Evolutionary conservation across 345 rosid species (phyloP), one percentile per base, ranked within the genome.

Genomic region (Salix viminalis): DNA sequence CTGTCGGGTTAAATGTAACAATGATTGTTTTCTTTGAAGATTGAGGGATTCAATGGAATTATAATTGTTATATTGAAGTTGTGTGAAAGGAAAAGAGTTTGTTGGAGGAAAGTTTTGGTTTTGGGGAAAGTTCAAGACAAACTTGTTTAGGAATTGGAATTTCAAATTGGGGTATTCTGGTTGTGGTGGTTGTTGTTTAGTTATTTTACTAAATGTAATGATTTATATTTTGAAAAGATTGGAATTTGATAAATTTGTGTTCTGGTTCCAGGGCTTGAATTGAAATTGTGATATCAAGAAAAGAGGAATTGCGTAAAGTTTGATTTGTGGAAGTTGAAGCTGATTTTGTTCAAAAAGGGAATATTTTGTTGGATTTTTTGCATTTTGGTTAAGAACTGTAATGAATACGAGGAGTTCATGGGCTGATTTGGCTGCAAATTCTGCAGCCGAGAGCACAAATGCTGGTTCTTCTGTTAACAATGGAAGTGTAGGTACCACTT

Each of bases 381-480:
- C 26, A n/a, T 48, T 66, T 15, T 41, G 73, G 81, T 65, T 9
- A 34, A 28, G 76, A 73, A 82, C 81, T 82, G 75, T 83, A 84
- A 83, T 85, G 92, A 90, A 82, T 89, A 89, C 79, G 67, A 85
- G 87, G 70, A 78, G 88, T 79, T 91, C 98, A 85, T 96, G 99
- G 99, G 99, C 99, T 19, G 99, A 96, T 89, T 82, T 81, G 87
- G 98, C 88, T 82, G 99, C 92, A 7, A 91, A 88, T 82, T 84
- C 98, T 80, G 93, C 88, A 77, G 87, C 93, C 65, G 98, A 94
- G 86, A 90, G 89, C 84, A 84, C 79, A 56, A 79, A 70, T 32
- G 67, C 87, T 80, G 91, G 81, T 75, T 79, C 90, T 72, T 78
- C 87, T 82, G 89, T 78, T 66, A 80, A 74, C 75, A 82, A 78